phyloP scores from a whole-genome alignment of 2,329 filamentous ascomycete species.

The Chrysoporthe cubensis region DNA sequence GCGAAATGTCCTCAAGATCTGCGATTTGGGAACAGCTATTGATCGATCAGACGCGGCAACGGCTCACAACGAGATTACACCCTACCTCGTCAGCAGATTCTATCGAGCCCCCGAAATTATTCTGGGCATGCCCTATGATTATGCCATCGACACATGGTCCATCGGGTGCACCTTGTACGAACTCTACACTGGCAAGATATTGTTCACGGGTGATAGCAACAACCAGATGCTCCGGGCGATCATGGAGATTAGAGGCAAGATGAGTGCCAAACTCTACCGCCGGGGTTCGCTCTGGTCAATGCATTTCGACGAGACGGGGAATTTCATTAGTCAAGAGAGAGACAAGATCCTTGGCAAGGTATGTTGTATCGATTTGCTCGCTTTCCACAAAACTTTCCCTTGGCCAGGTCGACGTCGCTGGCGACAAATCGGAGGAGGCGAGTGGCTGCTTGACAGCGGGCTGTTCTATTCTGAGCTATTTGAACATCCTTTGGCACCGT shows the following conservation, averaged over 20 bases:
- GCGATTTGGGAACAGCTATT: conserved; percentile 94
- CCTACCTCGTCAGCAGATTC: conserved; percentile 95
- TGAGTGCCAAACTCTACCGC: conserved; percentile 86
- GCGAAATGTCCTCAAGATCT: conserved; percentile 87
- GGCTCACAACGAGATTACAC: conserved; percentile 82
- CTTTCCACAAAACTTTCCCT: conserved; percentile 22
- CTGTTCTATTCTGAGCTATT: conserved; percentile 16
- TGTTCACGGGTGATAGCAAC: conserved; percentile 94
- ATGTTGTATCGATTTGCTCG: conserved; percentile 38
- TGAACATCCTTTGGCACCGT: neutral
- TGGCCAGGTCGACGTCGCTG: conserved; percentile 2
- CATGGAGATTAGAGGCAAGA: conserved; percentile 93
- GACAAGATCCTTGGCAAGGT: conserved; percentile 88
- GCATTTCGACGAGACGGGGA: conserved; percentile 84
- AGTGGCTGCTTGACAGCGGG: conserved; percentile 10
- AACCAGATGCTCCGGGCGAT: conserved; percentile 98
- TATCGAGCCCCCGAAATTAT: conserved; percentile 98
- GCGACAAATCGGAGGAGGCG: neutral
- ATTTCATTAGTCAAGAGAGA: conserved; percentile 82
- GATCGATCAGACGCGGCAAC: conserved; percentile 77
- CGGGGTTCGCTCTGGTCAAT: conserved; percentile 74
- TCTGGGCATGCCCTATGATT: conserved; percentile 93
- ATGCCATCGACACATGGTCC: conserved; percentile 95
- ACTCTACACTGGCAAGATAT: conserved; percentile 94
- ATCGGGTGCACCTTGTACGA: conserved; percentile 97